Evolutionary conservation across 345 rosid species (phyloP).

Genomic region (Nephelium lappaceum): DNA sequence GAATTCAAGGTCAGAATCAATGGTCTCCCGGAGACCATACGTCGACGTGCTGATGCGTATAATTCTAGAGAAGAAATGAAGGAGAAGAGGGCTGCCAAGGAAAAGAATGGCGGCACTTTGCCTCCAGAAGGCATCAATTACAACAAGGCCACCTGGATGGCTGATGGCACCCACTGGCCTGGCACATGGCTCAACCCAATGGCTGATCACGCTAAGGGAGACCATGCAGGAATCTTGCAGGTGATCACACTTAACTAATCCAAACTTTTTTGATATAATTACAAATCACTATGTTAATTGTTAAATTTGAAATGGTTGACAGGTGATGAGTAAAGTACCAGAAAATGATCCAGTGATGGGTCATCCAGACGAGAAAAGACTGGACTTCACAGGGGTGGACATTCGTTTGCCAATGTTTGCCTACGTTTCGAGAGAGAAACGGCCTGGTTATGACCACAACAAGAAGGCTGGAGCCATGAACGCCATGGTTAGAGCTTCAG

Average conservation of each 20-base stretch:
- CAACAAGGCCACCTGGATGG: conserved; percentile 93
- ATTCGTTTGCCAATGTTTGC: conserved; percentile 84
- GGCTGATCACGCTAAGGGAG: conserved; percentile 80
- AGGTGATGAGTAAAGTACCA: conserved; percentile 87
- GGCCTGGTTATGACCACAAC: conserved; percentile 84
- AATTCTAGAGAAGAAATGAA: conserved; percentile 65
- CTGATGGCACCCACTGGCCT: conserved; percentile 98
- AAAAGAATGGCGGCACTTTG: conserved; percentile 57
- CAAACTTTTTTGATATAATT: neutral
- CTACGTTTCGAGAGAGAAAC: conserved; percentile 80
- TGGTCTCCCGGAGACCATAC: conserved; percentile 77
- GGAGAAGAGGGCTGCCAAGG: conserved; percentile 55
- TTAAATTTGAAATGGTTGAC: conserved; percentile 8
- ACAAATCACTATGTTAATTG: neutral
- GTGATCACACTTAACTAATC: conserved; percentile 31
- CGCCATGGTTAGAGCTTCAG: conserved; percentile 92
- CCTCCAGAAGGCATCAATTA: conserved; percentile 52
- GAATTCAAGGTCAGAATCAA: conserved; percentile 96
- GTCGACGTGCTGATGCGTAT: conserved; percentile 60
- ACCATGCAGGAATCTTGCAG: conserved; percentile 88
- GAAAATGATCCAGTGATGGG: conserved; percentile 76
- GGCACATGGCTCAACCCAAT: conserved; percentile 77
- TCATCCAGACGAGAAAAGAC: conserved; percentile 54
- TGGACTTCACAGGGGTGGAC: conserved; percentile 81
- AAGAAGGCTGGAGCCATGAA: conserved; percentile 99